Evolutionary conservation across 169 alveolate genomes (phyloP), one percentile per base, ranked within the genome.

Genomic region (Plasmodium chabaudi): DNA sequence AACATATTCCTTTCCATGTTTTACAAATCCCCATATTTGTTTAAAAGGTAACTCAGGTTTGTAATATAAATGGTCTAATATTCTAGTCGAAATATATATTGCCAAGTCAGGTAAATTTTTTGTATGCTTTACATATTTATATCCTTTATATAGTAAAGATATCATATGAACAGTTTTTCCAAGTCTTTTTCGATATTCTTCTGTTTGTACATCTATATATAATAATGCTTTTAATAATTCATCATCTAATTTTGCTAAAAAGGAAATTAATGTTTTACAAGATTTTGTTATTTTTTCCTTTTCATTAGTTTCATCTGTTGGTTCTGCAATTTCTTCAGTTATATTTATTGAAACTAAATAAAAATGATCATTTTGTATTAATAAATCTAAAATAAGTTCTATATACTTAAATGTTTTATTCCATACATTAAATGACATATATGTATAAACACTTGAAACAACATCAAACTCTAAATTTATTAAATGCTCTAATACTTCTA

Each of bases 401-500:
- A 94, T 94, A 57, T 94, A 91, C 47, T 92, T 82, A 77, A 89
- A 94, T 4, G 96, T 92, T 51, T 94, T 95, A 44, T 94, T 72
- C 98, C 98, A 96, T 44, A 94, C 92, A 17, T 86, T 72, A 27
- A 96, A 92, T 15, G 93, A 77, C 94, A 96, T 91, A 63, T 97
- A 93, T 12, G 96, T 95, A 70, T 94, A 95, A 13, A 96, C 97
- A 61, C 97, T 96, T 19, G 97, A 90, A 53, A 94, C 94, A 17
- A 96, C 94, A 79, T 96, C 98, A 87, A 96, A 96, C 72, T 95
- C 97, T 12, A 96, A 93, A 65, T 95, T 95, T 46, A 96, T 94
- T 73, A 96, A 71, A 39, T 96, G 97, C 12, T 94, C 96, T 57
- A 96, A 75, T 6, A 96, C 98, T 64, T 95, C 97, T 15, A 96